These are phyloP conservation scores for Zychaea mexicana DNA, from an alignment of 371 early-diverging fungal species.

Conservation along the genomic window DNA sequence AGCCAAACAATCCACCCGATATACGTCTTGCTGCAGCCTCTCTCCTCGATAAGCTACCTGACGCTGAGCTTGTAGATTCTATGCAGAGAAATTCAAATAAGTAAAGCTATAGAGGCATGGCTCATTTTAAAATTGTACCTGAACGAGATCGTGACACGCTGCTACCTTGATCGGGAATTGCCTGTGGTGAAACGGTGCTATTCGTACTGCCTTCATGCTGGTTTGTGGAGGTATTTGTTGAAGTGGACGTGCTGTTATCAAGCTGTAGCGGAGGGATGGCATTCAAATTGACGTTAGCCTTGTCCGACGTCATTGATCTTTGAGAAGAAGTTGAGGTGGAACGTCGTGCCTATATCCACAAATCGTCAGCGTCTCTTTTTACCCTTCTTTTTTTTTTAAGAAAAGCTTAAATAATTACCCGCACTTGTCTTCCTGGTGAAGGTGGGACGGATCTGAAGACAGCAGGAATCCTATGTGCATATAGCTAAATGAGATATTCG, in stretches of 20 bases:
- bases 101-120: too few species aligned
- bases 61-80: constrained; percentile 41
- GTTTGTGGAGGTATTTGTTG: constrained; percentile 11
- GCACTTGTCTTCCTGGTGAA: constrained; percentile 44
- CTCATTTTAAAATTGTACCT: constrained; percentile 4
- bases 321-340: constrained; percentile 56
- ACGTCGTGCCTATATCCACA: constrained; percentile 34
- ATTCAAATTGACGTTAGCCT: constrained; percentile 21
- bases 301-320: constrained; percentile 45
- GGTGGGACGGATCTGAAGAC: constrained; percentile 52
- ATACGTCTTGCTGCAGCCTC: constrained; percentile 37
- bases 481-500: not conserved
- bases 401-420: constrained; percentile 37
- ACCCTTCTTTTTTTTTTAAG: not conserved
- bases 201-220: constrained; percentile 11
- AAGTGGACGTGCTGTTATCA: constrained; percentile 27
- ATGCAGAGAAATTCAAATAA: not conserved
- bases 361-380: too few species aligned
- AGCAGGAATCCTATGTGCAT: constrained; percentile 28
- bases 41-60: constrained; percentile 25
- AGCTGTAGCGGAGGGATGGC: constrained; percentile 48
- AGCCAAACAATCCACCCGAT: constrained; percentile 41
- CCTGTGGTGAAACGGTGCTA: constrained; percentile 22
- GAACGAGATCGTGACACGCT: constrained; percentile 17
- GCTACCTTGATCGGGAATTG: constrained; percentile 21